Base-by-base conservation (phyloP, 1,284 basidiomycete species). In the Moesziomyces aphidis region DNA sequence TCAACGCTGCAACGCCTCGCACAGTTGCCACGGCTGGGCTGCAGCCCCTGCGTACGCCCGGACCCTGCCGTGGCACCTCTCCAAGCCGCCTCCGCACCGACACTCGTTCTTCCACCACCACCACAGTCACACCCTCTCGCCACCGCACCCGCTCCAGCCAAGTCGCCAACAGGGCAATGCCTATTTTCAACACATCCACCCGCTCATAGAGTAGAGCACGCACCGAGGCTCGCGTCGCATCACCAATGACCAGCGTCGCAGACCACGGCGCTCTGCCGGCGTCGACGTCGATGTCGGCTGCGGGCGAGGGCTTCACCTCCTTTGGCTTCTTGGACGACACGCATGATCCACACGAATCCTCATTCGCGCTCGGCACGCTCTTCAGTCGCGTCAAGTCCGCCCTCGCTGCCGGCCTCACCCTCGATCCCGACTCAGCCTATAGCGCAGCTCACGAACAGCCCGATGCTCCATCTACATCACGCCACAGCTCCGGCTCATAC, bases 311-410 rank as follows among this genome's bases (percentile, higher is more conserved):
- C 17, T 43, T 76, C 47, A 76, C 69, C 36, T 78, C 82, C 17
- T 83, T 83, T 34, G 76, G 76, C 24, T 79, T 83, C 28, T 73
- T 83, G 11, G 55, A 77, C 48, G 79, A 83, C 31, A 57, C 60
- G 3, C 75, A 79, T 19, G 76, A 81, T 24, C 51, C 61, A 13
- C 65, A 66, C 2, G 68, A 81, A 21, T 59, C 70, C 11, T 50
- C 72, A 5, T 81, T 80, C 45, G 78, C 74, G 4, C 75, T 82
- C 21, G 65, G 77, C 22, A 63, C 61, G 28, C 68, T 83, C n/a
- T 76, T 83, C 46, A 74, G 63, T 36, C 72, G 81, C 13, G 78
- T 83, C 62, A 78, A 75, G 50, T 61, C 70, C 5, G 82, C 78
- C 13, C 63, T 82, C n/a, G 64, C 53, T n/a, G 67, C 52, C 22